Percentiles rank a stretch among this genome's conserved stretches.
phyloP scores from a whole-genome alignment of 305 asterid species.

The Fraxinus sp. region DNA sequence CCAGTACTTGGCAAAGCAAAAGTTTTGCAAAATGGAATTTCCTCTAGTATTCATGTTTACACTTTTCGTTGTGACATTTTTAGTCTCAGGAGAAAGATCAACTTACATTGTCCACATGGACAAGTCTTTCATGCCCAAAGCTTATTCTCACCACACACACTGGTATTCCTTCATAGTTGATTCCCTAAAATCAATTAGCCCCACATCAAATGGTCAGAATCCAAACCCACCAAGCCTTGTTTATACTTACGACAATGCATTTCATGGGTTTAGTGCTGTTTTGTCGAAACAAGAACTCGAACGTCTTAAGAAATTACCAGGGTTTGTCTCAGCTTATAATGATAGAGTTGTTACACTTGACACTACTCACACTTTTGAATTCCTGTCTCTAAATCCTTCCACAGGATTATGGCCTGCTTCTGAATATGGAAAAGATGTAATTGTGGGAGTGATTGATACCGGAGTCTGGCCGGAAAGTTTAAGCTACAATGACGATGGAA shows the following conservation, averaged over 20 bases:
- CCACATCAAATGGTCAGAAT: background rate
- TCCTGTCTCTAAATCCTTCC: constrained; percentile 32
- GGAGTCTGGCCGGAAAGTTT: constrained; percentile 54
- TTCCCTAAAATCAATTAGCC: constrained; percentile 13
- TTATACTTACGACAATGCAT: constrained; percentile 40
- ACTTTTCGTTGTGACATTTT: background rate
- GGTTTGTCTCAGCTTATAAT: constrained; percentile 44
- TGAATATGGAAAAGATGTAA: constrained; percentile 44
- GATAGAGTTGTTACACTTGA: constrained; percentile 32
- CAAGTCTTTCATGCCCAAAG: constrained; percentile 39
- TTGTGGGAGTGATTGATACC: constrained; percentile 46
- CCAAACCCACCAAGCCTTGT: constrained; percentile 15
- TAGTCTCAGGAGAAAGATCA: constrained; percentile 24
- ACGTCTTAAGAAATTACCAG: constrained; percentile 31
- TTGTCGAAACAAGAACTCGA: constrained; percentile 32
- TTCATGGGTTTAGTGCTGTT: constrained; percentile 47
- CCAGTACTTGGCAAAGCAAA: background rate
- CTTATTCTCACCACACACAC: constrained; percentile 29
- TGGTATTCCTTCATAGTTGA: constrained; percentile 39
- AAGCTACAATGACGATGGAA: constrained; percentile 47
- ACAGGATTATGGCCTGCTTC: constrained; percentile 58
- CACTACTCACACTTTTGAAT: constrained; percentile 46
- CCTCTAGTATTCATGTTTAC: constrained; percentile 20
- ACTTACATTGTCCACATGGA: constrained; percentile 50
- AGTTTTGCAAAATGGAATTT: constrained; percentile 13